Evolutionary conservation across 2,329 filamentous ascomycete genomes (phyloP), one percentile per base, ranked within the genome.

Genomic region (Exophiala viscosa): DNA sequence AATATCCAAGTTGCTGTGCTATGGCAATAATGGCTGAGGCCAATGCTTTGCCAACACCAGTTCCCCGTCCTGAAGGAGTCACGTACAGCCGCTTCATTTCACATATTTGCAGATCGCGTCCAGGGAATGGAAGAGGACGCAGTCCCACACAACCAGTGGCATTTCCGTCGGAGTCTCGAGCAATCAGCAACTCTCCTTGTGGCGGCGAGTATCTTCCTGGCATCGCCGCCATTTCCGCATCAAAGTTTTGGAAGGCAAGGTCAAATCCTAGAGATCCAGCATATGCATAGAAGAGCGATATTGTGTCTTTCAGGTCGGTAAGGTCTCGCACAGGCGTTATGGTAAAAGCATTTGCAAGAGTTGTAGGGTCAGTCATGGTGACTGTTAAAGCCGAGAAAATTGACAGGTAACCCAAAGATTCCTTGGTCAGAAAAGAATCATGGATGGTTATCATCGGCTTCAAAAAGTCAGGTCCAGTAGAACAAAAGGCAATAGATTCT

Each of bases 1-100:
- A 57, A 62, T 83, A 84, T 0, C 76, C 77, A 39, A 78, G 50
- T 4, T 68, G 61, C 51, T 62, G 70, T 17, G 80, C 81, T 32
- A 68, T 66, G 4, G 64, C 62, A 4, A 84, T 61, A 3, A 76
- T 70, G 0, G 63, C 65, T 41, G 72, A 65, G 3, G 80, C 71
- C 14, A 84, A 66, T 2, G 68, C 67, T 45, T 69, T 71, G 1
- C 80, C 79, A 1, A 80, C 62, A 0, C 79, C 78, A 10, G 70
- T 59, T 2, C 80, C 76, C 18, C 80, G 73, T 1, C 73, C 72
- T 36, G 67, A 61, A 0, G 76, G 76, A 2, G 67, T 54, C 7
- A 81, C 72, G 58, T 80, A 84, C 0, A 84, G 68, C 1, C 81
- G 71, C 63, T 84, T 84, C 69, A 84, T 77, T 63, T 84, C 81